These are phyloP conservation scores for Tulasnella calospora DNA, from an alignment of 768 basidiomycete species.

Conservation along the genomic window DNA sequence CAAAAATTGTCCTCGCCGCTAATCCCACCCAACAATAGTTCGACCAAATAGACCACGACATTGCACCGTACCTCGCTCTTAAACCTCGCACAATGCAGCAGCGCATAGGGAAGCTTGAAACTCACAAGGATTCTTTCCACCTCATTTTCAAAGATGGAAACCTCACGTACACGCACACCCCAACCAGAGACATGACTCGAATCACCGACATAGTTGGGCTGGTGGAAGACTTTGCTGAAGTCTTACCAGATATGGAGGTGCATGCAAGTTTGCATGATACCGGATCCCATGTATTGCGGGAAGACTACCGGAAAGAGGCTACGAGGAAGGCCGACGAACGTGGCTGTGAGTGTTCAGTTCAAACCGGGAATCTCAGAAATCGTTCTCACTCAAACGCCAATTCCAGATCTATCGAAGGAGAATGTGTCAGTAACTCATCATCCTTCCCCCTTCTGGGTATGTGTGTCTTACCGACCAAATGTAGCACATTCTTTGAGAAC, in stretches of 20 bases:
- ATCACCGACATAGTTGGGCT: background rate
- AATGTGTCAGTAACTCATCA: background rate
- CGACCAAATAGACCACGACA: constrained; percentile 36
- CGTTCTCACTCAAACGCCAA: background rate
- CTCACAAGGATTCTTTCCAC: background rate
- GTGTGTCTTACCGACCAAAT: background rate
- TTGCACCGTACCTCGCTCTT: background rate
- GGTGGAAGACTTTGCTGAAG: background rate
- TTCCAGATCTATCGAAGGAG: background rate
- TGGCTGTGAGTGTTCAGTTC: background rate
- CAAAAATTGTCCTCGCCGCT: constrained; percentile 19
- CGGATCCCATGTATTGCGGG: background rate
- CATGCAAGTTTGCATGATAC: constrained; percentile 12
- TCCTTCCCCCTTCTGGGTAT: background rate
- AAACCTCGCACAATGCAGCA: background rate
- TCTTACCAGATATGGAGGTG: constrained; percentile 2
- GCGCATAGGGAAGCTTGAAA: background rate
- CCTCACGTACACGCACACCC: background rate
- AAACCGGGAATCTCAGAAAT: background rate
- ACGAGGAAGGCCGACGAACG: background rate
- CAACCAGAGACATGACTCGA: background rate
- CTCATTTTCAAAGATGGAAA: background rate
- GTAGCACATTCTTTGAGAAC: constrained; percentile 4
- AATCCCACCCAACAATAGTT: constrained; percentile 32
- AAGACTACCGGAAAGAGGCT: background rate